These are phyloP conservation scores for Paraleonurus japonicus DNA, from an alignment of 257 asterid species.

Conservation along the genomic window DNA sequence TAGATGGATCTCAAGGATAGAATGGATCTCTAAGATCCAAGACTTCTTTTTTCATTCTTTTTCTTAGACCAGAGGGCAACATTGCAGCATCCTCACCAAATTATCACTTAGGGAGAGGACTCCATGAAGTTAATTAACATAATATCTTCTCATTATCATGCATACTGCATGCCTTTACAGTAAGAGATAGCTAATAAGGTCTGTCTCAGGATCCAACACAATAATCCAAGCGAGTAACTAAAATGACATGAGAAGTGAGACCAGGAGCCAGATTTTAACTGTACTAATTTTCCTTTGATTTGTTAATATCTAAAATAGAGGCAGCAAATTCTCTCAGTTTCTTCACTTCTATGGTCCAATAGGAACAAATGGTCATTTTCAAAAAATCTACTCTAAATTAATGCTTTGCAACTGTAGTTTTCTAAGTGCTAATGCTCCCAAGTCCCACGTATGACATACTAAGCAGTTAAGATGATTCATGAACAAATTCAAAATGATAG, in stretches of 20 bases:
- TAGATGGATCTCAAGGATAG: not conserved
- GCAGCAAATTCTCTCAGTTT: not conserved
- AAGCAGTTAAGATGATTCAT: constrained; percentile 19
- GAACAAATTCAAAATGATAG: constrained; percentile 15
- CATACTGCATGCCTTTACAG: not conserved
- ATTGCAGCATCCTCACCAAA: not conserved
- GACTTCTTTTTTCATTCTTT: not conserved
- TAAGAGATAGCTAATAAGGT: constrained; percentile 5
- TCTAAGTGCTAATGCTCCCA: not conserved
- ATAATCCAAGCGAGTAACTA: not conserved
- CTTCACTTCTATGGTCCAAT: not conserved
- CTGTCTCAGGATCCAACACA: not conserved
- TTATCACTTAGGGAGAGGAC: not conserved
- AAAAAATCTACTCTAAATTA: not conserved
- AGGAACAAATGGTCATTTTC: not conserved
- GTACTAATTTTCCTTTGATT: not conserved
- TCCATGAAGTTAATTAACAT: not conserved
- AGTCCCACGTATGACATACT: not conserved
- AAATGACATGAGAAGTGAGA: not conserved
- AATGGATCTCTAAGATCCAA: not conserved
- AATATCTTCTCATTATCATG: not conserved
- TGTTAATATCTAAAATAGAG: not conserved
- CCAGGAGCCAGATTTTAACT: constrained; percentile 1
- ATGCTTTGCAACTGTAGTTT: constrained; percentile 4
- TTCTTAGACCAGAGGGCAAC: not conserved